Percentiles rank a stretch among this genome's conserved stretches.
Evolutionary conservation across 108 stramenopile genomes (phyloP).

Genomic region (Cyclotella distinguenda): DNA sequence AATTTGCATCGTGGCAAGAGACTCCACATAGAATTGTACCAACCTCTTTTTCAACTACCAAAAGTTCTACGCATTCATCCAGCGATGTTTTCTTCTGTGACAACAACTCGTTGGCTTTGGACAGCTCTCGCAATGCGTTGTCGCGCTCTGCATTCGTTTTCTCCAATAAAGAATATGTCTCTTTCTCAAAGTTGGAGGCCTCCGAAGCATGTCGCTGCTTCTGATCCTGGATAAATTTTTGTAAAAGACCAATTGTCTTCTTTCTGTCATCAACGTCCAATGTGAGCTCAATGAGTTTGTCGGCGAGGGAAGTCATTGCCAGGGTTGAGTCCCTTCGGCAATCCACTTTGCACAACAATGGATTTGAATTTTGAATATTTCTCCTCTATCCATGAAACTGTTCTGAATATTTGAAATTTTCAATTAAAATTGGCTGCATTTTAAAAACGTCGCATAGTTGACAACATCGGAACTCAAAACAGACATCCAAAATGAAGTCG

Average conservation of each 20-base stretch:
- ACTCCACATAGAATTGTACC: neutral
- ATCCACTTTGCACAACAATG: no score
- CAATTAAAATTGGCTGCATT: no score
- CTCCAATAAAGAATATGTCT: slow-evolving; percentile 2
- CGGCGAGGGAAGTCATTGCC: neutral
- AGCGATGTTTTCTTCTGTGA: slow-evolving; percentile 13
- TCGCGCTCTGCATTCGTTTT: slow-evolving; percentile 5
- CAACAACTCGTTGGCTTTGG: slow-evolving; percentile 6
- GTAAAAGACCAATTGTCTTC: slow-evolving; percentile 17
- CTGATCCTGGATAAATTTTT: slow-evolving; percentile 19
- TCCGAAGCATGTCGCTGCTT: slow-evolving; percentile 4
- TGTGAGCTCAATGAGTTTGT: slow-evolving; percentile 14
- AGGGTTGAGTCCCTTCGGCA: neutral
- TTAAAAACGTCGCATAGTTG: no score
- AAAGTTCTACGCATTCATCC: neutral
- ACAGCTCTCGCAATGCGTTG: neutral
- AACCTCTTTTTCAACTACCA: slow-evolving; percentile 4
- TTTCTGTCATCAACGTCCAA: slow-evolving; percentile 19
- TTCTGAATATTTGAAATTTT: no score
- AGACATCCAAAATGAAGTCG: no score
- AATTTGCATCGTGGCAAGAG: neutral
- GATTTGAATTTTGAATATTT: neutral
- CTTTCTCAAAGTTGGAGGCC: neutral
- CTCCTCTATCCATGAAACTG: no score
- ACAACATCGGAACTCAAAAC: no score